Evolutionary conservation across 441 rosid species (phyloP).

Genomic region (Erodium moschatum): DNA sequence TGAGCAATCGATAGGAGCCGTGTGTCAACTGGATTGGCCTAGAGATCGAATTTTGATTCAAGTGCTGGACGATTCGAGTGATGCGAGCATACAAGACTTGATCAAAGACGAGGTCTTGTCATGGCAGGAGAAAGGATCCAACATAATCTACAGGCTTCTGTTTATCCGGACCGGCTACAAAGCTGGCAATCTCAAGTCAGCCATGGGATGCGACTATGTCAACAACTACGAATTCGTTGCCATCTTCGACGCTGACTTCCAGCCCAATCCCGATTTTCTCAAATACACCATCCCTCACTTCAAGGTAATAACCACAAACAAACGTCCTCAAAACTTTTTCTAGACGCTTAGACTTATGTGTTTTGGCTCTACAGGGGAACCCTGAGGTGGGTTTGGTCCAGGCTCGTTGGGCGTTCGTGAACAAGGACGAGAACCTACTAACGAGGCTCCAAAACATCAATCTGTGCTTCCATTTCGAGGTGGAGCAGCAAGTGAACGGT

Average conservation of each 20-base stretch:
- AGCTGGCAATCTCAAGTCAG: constrained; percentile 76
- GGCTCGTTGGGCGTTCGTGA: constrained; percentile 86
- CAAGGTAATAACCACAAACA: constrained; percentile 12
- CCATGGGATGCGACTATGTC: constrained; percentile 66
- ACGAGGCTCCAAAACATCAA: constrained; percentile 84
- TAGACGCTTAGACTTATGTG: too few relatives aligned
- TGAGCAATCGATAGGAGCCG: constrained; percentile 61
- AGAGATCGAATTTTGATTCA: constrained; percentile 58
- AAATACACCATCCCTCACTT: constrained; percentile 60
- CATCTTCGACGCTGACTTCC: constrained; percentile 67
- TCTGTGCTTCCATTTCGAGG: constrained; percentile 86
- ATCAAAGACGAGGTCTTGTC: constrained; percentile 51
- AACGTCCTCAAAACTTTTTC: too few relatives aligned
- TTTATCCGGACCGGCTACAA: constrained; percentile 72
- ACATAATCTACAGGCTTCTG: constrained; percentile 58
- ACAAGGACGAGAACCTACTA: constrained; percentile 84
- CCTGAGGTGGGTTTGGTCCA: constrained; percentile 78
- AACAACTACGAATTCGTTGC: constrained; percentile 61
- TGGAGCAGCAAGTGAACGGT: constrained; percentile 89
- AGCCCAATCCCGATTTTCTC: constrained; percentile 64
- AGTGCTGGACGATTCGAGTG: constrained; percentile 65
- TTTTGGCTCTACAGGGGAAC: constrained; percentile 24
- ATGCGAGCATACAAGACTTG: constrained; percentile 40
- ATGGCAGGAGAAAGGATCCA: constrained; percentile 54
- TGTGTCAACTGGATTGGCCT: constrained; percentile 65